Percentiles rank a stretch among this genome's conserved stretches.
phyloP scores from a whole-genome alignment of 805 yeast species.

The Candida bentonensis region DNA sequence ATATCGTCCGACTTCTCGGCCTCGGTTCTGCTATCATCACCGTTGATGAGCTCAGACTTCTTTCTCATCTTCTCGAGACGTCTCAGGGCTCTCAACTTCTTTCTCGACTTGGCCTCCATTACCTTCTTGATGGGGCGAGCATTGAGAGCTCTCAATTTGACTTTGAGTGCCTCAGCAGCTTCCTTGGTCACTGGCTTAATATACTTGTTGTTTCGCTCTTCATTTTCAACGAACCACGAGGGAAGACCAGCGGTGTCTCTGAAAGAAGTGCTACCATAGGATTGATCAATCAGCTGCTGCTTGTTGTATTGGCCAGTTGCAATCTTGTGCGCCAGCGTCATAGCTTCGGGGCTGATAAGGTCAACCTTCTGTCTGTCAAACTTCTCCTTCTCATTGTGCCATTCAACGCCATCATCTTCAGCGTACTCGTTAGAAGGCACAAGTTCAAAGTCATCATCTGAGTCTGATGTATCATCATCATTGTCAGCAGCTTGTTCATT shows the following conservation, averaged over 20 bases:
- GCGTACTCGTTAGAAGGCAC: not conserved
- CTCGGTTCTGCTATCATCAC: slow-evolving; percentile 76
- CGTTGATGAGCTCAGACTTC: slow-evolving; percentile 85
- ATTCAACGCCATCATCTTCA: slow-evolving; percentile 19
- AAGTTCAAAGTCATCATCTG: slow-evolving; percentile 16
- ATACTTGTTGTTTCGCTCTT: slow-evolving; percentile 67
- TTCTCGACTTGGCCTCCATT: slow-evolving; percentile 93
- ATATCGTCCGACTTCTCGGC: slow-evolving; percentile 92
- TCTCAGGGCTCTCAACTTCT: slow-evolving; percentile 81
- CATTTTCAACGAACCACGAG: slow-evolving; percentile 95
- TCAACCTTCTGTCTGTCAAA: slow-evolving; percentile 38
- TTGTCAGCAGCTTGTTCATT: too few relatives aligned
- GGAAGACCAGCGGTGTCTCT: slow-evolving; percentile 86
- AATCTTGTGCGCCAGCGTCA: slow-evolving; percentile 94
- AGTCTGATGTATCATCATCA: slow-evolving; percentile 17
- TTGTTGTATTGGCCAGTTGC: slow-evolving; percentile 80
- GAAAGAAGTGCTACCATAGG: slow-evolving; percentile 83
- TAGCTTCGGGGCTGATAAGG: slow-evolving; percentile 85
- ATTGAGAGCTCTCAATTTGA: slow-evolving; percentile 65
- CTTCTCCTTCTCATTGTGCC: slow-evolving; percentile 16
- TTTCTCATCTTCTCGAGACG: slow-evolving; percentile 79
- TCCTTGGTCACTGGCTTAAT: slow-evolving; percentile 91
- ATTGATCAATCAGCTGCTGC: slow-evolving; percentile 81
- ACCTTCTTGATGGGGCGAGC: slow-evolving; percentile 98
- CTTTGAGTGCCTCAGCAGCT: slow-evolving; percentile 66